These are phyloP conservation scores for Collariella sp. DNA, from an alignment of 495 filamentous ascomycete species.

Conservation along the genomic window DNA sequence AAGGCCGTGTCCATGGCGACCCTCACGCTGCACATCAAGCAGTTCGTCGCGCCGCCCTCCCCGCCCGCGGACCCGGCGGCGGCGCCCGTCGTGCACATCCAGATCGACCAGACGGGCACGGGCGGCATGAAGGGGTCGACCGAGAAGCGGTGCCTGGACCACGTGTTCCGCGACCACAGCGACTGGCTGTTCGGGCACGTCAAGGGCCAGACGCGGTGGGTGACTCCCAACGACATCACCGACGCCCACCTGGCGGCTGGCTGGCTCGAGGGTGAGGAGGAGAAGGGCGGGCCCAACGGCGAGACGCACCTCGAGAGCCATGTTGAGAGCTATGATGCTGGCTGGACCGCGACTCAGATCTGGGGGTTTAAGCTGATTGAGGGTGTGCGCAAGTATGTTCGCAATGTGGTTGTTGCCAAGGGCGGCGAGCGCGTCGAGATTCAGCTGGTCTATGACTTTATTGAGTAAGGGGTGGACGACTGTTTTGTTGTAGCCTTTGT, in stretches of 20 bases:
- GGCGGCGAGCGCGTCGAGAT: slow-evolving; percentile 50
- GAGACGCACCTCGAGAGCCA: slow-evolving; percentile 43
- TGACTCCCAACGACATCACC: slow-evolving; percentile 27
- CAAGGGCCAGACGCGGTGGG: slow-evolving; percentile 50
- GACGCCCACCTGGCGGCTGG: slow-evolving; percentile 43
- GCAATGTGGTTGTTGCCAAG: slow-evolving; percentile 60
- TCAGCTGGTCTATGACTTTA: slow-evolving; percentile 67
- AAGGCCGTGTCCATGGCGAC: slow-evolving; percentile 64
- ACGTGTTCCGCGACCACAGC: slow-evolving; percentile 55
- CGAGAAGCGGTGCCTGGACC: slow-evolving; percentile 67
- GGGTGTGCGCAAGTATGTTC: slow-evolving; percentile 55
- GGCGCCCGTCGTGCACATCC: slow-evolving; percentile 54
- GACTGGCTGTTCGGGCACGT: slow-evolving; percentile 79
- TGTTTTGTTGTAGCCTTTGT: neutral
- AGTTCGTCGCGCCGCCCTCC: slow-evolving; percentile 46
- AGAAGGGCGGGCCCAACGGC: slow-evolving; percentile 41
- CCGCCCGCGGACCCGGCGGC: slow-evolving; percentile 32
- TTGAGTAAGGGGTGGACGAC: slow-evolving; percentile 6
- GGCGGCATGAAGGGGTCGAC: slow-evolving; percentile 65
- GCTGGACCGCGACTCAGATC: slow-evolving; percentile 54
- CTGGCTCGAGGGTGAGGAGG: slow-evolving; percentile 44
- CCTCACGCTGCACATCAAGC: slow-evolving; percentile 59
- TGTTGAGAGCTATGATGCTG: slow-evolving; percentile 46
- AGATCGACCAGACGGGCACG: slow-evolving; percentile 69
- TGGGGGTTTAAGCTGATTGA: slow-evolving; percentile 46